These are phyloP conservation scores for Bondarzewia mesenterica DNA, from an alignment of 1,284 basidiomycete species.

Conservation along the genomic window DNA sequence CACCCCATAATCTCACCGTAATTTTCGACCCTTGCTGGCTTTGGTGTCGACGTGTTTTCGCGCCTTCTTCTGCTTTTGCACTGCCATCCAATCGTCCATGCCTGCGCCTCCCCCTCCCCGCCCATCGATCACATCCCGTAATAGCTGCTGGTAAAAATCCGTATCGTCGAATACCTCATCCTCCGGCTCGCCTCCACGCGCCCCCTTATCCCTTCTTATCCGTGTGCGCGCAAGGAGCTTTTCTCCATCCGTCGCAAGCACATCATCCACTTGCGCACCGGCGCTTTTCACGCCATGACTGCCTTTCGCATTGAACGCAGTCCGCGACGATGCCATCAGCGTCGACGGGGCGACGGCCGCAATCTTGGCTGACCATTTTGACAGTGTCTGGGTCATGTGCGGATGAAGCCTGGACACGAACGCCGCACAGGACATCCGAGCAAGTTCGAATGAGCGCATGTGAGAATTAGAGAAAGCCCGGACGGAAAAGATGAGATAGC, in stretches of 20 bases:
- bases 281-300: constrained; percentile 37
- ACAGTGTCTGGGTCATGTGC: constrained; percentile 65
- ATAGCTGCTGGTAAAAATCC: constrained; percentile 84
- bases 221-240: constrained; percentile 55
- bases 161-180: constrained; percentile 76
- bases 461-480: neutral
- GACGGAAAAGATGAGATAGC: neutral
- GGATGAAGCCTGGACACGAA: constrained; percentile 57
- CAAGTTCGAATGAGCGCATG: neutral
- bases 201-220: constrained; percentile 36
- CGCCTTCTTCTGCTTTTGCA: constrained; percentile 60
- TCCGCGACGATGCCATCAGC: constrained; percentile 61
- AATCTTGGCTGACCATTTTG: constrained; percentile 91
- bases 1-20: constrained; percentile 66
- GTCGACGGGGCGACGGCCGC: constrained; percentile 79
- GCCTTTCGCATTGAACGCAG: constrained; percentile 47
- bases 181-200: constrained; percentile 29
- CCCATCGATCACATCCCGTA: constrained; percentile 82
- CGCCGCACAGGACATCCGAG: neutral
- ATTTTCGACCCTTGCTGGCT: constrained; percentile 87
- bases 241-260: constrained; percentile 40
- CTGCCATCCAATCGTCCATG: constrained; percentile 48
- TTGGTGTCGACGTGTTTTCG: constrained; percentile 84
- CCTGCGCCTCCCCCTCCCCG: constrained; percentile 28
- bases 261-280: constrained; percentile 68